Conservation (phyloP, 495 filamentous ascomycete genomes). For the Aspergillus carlsbadensis region DNA sequence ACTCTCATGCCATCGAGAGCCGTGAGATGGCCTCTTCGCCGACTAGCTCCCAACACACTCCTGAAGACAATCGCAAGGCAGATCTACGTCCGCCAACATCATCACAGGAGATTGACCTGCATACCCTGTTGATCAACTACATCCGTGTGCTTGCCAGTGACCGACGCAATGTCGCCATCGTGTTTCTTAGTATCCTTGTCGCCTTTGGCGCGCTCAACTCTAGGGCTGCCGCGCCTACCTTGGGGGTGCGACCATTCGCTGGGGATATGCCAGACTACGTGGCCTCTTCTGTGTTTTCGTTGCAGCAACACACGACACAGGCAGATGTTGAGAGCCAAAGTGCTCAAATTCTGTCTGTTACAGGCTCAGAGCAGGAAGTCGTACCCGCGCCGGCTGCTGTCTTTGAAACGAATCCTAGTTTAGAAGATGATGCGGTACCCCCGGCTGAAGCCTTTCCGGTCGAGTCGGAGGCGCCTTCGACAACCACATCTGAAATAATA, state of each 20-base stretch:
- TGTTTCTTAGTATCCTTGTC: slow-evolving; percentile 58
- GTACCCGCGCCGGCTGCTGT: background rate
- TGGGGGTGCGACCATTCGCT: slow-evolving; percentile 20
- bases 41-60: background rate
- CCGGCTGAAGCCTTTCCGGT: background rate
- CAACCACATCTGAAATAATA: background rate
- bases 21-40: background rate
- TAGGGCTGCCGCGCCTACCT: slow-evolving; percentile 12
- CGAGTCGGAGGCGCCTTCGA: background rate
- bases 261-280: slow-evolving; percentile 11
- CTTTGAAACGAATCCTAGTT: background rate
- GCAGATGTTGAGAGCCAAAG: background rate
- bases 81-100: slow-evolving; percentile 6
- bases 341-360: background rate
- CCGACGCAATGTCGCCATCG: slow-evolving; percentile 67
- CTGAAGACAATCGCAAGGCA: slow-evolving; percentile 5
- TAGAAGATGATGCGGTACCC: background rate
- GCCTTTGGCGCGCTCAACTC: slow-evolving; percentile 48
- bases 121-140: slow-evolving; percentile 66
- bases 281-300: slow-evolving; percentile 6
- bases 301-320: slow-evolving; percentile 5
- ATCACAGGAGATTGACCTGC: slow-evolving; percentile 43
- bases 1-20: background rate
- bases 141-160: slow-evolving; percentile 66
- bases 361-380: background rate